These are phyloP conservation scores for Aspergillus puulaauensis DNA, from an alignment of 2,329 filamentous ascomycete species.

Conservation along the genomic window DNA sequence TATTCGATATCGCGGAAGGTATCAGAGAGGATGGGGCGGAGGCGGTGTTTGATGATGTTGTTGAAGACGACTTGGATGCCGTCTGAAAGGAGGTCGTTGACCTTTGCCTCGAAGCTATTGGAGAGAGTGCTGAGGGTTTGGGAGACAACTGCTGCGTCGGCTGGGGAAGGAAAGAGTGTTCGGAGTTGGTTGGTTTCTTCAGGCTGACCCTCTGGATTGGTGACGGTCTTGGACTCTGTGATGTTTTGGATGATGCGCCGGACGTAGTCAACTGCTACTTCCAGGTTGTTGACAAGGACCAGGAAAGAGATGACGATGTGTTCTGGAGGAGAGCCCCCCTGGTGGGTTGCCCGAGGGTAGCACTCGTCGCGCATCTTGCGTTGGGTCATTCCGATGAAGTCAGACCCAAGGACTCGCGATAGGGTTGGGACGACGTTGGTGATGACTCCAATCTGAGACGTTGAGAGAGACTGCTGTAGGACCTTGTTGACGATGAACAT, in stretches of 20 bases:
- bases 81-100: conserved; percentile 77
- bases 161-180: conserved; percentile 75
- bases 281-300: conserved; percentile 91
- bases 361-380: conserved; percentile 96
- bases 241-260: conserved; percentile 76
- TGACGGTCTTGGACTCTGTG: conserved; percentile 43
- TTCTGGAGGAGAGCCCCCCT: conserved; percentile 82
- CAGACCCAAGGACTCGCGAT: conserved; percentile 75
- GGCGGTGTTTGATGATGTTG: conserved; percentile 78
- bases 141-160: conserved; percentile 70
- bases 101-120: conserved; percentile 71
- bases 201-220: conserved; percentile 17
- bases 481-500: conserved; percentile 99
- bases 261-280: conserved; percentile 88
- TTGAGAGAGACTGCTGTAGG: conserved; percentile 80
- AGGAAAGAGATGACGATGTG: conserved; percentile 86
- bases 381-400: conserved; percentile 96
- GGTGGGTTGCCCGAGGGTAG: conserved; percentile 76
- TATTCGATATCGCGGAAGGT: conserved; percentile 94
- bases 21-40: conserved; percentile 81
- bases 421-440: conserved; percentile 76
- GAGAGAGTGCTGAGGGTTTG: conserved; percentile 69
- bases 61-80: conserved; percentile 83
- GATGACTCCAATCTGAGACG: conserved; percentile 77
- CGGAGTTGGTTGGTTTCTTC: conserved; percentile 44